phyloP scores from a whole-genome alignment of 208 protist species.

The Trypanosoma brucei region DNA sequence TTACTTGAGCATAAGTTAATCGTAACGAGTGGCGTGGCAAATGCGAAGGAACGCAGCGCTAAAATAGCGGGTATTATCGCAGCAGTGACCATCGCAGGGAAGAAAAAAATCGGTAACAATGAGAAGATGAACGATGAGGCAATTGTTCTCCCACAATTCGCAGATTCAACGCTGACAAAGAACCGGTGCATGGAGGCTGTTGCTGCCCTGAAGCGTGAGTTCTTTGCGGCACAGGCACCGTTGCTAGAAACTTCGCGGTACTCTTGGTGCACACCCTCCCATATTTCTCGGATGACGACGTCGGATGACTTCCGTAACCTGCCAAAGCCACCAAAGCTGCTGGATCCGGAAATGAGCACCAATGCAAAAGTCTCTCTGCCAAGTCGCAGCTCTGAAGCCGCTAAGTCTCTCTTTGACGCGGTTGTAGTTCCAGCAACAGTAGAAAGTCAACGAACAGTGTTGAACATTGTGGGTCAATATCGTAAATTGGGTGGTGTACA shows the following conservation, averaged over 20 bases:
- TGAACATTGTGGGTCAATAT: conserved; percentile 23
- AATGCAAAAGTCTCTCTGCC: background rate
- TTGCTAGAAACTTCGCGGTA: conserved; percentile 18
- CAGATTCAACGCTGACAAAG: conserved; percentile 15
- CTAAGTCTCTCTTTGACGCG: conserved; percentile 24
- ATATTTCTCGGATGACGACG: conserved; percentile 14
- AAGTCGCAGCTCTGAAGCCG: background rate
- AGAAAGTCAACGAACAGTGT: conserved; percentile 15
- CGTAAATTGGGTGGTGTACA: conserved; percentile 20
- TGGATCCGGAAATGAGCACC: conserved; percentile 9
- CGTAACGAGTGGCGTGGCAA: conserved; percentile 12
- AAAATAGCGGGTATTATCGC: conserved; percentile 17
- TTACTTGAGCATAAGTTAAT: conserved; percentile 23
- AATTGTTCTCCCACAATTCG: conserved; percentile 18
- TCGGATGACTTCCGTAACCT: conserved; percentile 24
- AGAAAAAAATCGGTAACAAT: background rate
- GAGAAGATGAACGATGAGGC: conserved; percentile 20
- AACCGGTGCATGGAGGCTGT: conserved; percentile 27
- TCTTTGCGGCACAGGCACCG: conserved; percentile 17
- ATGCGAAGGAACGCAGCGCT: conserved; percentile 1
- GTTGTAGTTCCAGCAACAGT: conserved; percentile 25
- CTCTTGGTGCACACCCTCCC: conserved; percentile 18
- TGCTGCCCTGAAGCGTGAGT: conserved; percentile 25
- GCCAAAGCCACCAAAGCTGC: conserved; percentile 8
- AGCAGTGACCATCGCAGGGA: conserved; percentile 4